Evolutionary conservation across 2,329 filamentous ascomycete genomes (phyloP), one percentile per base, ranked within the genome.

Genomic region (Colletotrichum tofieldiae): DNA sequence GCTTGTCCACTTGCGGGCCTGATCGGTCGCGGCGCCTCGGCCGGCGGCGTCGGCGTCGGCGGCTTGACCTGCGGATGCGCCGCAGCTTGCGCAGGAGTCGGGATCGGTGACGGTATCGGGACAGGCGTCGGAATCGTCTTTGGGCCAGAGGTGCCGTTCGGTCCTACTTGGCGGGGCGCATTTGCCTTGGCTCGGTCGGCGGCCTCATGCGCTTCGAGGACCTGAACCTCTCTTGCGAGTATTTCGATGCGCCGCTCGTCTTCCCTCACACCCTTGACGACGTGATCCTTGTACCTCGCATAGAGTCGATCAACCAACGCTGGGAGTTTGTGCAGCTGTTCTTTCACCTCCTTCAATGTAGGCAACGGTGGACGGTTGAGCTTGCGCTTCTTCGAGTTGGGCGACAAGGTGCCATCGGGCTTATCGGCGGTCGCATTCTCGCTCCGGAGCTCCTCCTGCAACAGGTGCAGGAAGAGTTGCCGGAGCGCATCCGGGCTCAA

Each of bases 401-500:
- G 87, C 39, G 86, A 87, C 45, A 84, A 77, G 49, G 74, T 66
- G 45, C 69, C 78, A 75, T 65, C 77, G 73, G 77, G 80, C 76
- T 75, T 80, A 23, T 71, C 43, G 60, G 76, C 82, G 76, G 61
- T 75, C 75, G 85, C 86, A 26, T 82, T 81, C 74, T 92, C 89
- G 66, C 79, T 81, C 76, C 84, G 89, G 75, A 92, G 82, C 81
- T 96, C 94, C 76, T 97, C 93, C 75, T 90, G 90, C 79, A 98
- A 82, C 71, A 97, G 84, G 70, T 90, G 88, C 75, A 95, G 84
- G 81, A 97, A 98, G 64, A 96, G 87, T 78, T 93, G 89, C 81
- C 93, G 91, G 76, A 98, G 86, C 54, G 94, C 90, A 81, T 95
- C 93, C 9, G 95, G 91, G 59, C 87, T 93, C 80, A 98, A 84